Base-by-base conservation (phyloP, 1,139 yeast species). In the Suhomyces maxii region DNA sequence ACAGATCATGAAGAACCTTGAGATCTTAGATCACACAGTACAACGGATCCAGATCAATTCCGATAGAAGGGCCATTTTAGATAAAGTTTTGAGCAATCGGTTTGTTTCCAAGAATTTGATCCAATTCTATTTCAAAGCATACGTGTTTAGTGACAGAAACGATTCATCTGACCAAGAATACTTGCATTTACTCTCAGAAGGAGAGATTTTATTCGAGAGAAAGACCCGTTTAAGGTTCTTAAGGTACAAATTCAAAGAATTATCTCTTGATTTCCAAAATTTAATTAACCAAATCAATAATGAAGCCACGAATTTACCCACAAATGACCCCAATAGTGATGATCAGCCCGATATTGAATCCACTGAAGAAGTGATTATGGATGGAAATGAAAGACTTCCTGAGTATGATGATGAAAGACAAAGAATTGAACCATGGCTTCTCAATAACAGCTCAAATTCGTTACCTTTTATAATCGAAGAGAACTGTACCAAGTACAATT, bases 211-310 rank as follows among this genome's bases (percentile, higher is more conserved):
- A 3, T 45, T 32, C 26, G 56, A 54, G 34, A 28, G 40, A 23
- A 41, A 41, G 33, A 42, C 56, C 2, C 46, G 59, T 14, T 36
- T 46, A 10, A 38, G 50, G 39, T 54, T 50, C 30, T 36, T 55
- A 38, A 39, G 46, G 39, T 51, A 42, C 42, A 55, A 55, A 36
- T 54, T 54, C 40, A 52, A 52, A 23, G 57, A 55, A 42, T 32
- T 54, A 2, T 47, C 57, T 6, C 23, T 44, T 26, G 33, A 45
- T 30, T 32, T 54, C n/a, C 43, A 44, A 23, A 26, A 36, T 9
- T 39, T 47, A 25, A 36, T 23, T 3, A 12, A 34, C 6, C 40
- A 42, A 30, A 25, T 44, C 7, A 36, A 40, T 11, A 37, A 28
- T 11, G 28, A 30, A 18, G 2, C 40, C 7, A 10, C 34, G 6